These are phyloP conservation scores for Trichoderma atroviride DNA, from an alignment of 2,329 filamentous ascomycete species.

Conservation along the genomic window DNA sequence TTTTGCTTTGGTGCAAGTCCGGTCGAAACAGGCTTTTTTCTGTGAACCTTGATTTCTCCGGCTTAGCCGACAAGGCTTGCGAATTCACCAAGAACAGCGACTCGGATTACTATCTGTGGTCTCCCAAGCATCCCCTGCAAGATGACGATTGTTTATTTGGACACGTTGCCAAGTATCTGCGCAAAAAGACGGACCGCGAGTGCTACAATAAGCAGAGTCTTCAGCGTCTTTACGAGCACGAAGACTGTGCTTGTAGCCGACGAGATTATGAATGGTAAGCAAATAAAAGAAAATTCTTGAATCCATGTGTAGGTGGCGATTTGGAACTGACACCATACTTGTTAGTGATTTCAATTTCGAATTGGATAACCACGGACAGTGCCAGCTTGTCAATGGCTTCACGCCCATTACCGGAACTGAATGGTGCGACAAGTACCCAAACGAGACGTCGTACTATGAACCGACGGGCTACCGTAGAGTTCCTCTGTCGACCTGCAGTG, in stretches of 20 bases:
- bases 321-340: not conserved
- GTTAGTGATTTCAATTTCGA: constrained; percentile 90
- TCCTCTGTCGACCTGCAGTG: constrained; percentile 82
- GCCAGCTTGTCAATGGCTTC: constrained; percentile 74
- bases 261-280: constrained; percentile 90
- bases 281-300: constrained; percentile 21
- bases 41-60: constrained; percentile 86
- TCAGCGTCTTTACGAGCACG: constrained; percentile 69
- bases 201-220: constrained; percentile 83
- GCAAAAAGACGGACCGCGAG: constrained; percentile 76
- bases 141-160: constrained; percentile 87
- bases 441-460: constrained; percentile 76
- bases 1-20: constrained; percentile 79
- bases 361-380: constrained; percentile 74
- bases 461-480: constrained; percentile 88
- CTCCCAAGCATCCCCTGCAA: constrained; percentile 78
- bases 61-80: constrained; percentile 74
- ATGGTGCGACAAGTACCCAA: constrained; percentile 63
- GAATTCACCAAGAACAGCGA: constrained; percentile 63
- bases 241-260: constrained; percentile 81
- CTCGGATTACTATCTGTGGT: constrained; percentile 83
- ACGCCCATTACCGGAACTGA: constrained; percentile 56
- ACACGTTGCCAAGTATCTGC: constrained; percentile 84
- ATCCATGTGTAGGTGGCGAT: not conserved
- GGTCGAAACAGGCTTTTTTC: constrained; percentile 64